Evolutionary conservation across 164 flowering plant genomes (phyloP), one percentile per base, ranked within the genome.

Genomic region (grape (Vitis vinifera)): DNA sequence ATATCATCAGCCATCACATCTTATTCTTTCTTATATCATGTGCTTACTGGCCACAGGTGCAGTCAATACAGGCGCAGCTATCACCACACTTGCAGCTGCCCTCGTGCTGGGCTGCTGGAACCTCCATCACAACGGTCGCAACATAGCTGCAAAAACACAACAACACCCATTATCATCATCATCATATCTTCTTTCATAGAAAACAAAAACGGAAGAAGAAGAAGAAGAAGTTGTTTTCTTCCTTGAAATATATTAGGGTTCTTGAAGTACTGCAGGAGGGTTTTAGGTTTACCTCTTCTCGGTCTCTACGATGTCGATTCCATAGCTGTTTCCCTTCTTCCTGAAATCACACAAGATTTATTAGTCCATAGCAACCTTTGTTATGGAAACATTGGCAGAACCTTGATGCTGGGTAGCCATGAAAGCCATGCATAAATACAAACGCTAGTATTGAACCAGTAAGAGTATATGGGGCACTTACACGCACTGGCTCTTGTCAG

Each of bases 1-100:
- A 23, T 23, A 23, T 23, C 27, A 23, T 23, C 27, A 23, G 27
- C 27, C 27, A 0, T 23, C 27, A 23, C 27, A 23, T 23, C 27
- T 23, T 23, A 23, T 23, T 37, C 44, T 37, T 37, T 37, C 44
- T 37, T 37, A 37, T 37, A 37, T 37, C 44, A 37, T 56, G 15
- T 49, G 47, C 56, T 73, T 67, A 77, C 10, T 71, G 58, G 55
- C 86, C 85, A 61, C 92, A 89, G 17, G 80, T 78, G 84, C 93
- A 91, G 71, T 68, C 44, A 7, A 55, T 65, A 62, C 93, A 91
- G 37, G 70, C 17, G 86, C 92, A 89, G 84, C 70, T 72, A 1
- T 81, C 8, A 3, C 93, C 92, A 74, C 92, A 89, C 84, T 85
- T 85, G 90, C 97, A 89, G 75, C 84, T 84, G 64, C 87, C 87